Conservation (phyloP, 1,284 basidiomycete genomes). For the Ustilago hordei region DNA sequence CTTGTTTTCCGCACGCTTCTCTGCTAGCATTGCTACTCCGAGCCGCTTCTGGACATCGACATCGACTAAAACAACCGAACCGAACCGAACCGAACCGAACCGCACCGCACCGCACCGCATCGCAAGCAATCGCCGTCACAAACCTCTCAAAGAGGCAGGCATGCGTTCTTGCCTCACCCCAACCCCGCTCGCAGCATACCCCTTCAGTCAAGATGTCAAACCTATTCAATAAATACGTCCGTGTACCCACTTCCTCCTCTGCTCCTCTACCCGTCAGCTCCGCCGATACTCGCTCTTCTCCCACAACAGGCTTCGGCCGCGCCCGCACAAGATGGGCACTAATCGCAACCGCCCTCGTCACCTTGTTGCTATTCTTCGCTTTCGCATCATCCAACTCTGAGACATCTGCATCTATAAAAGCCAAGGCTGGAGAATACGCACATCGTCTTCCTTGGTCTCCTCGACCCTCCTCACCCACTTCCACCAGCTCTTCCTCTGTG, state of each 20-base stretch:
- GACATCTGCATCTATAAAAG: conserved; percentile 14
- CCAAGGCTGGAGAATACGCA: conserved; percentile 49
- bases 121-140: too few relatives aligned
- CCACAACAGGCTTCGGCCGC: conserved; percentile 36
- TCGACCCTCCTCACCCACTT: background rate
- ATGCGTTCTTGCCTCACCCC: conserved; percentile 7
- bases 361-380: conserved; percentile 42
- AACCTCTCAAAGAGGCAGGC: background rate
- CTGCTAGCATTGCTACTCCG: too few relatives aligned
- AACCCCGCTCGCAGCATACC: background rate
- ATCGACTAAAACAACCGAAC: too few relatives aligned
- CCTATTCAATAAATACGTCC: conserved; percentile 39
- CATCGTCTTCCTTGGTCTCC: conserved; percentile 15
- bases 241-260: conserved; percentile 32
- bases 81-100: too few relatives aligned
- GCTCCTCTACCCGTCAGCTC: conserved; percentile 16
- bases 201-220: conserved; percentile 20
- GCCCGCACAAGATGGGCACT: conserved; percentile 53
- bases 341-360: conserved; percentile 26
- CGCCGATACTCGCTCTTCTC: conserved; percentile 23
- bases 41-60: too few relatives aligned
- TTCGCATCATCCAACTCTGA: conserved; percentile 26
- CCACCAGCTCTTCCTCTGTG: background rate
- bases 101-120: too few relatives aligned
- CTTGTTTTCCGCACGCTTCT: too few relatives aligned